Evolutionary conservation across 805 yeast genomes (phyloP), one percentile per base, ranked within the genome.

Genomic region (Nakazawaea sp.): DNA sequence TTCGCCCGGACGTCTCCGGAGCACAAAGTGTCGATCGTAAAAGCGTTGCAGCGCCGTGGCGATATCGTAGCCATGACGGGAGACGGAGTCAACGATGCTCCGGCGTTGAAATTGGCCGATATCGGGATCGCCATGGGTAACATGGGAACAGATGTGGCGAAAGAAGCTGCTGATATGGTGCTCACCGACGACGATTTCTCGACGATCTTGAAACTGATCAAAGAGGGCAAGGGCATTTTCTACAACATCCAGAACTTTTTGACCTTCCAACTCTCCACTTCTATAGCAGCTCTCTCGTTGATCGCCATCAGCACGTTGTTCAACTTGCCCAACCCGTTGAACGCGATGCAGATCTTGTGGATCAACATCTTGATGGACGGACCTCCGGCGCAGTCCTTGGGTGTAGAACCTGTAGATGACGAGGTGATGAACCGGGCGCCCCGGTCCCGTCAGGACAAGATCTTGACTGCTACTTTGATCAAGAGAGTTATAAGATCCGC

Each of bases 31-130:
- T 72, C 83, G 43, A 89, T 89, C 58, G 95, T 89, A 24, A 77
- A 83, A 52, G 96, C 96, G 0, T 68, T 89, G 45, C 95, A 89
- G 57, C 73, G 75, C 56, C 74, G 95, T 55, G 96, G 96, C 35
- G 95, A 90, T 57, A 79, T 90, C 44, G 97, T 90, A 36, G 98
- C 97, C 18, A 89, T 90, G 96, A 89, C 97, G n/a, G 98, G 98
- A 49, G 97, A 89, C 61, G 97, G 97, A 62, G 96, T 90, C 11
- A 89, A 89, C 58, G 97, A 89, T 66, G 97, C 97, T 0, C 97
- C 97, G n/a, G 97, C 97, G 4, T 70, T 90, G 49, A 89, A 90
- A 56, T 69, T 89, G 48, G 97, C 97, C 2, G 96, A 89, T 61
- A 89, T 89, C 49, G 97, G 97, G 52, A 86, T 90, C 48, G 81